A percentile compares a stretch with the other conserved stretches of the same genome.
These are phyloP conservation scores for Endoconidiophora polonica DNA, from an alignment of 2,329 filamentous ascomycete genomes.

Conservation along the genomic window DNA sequence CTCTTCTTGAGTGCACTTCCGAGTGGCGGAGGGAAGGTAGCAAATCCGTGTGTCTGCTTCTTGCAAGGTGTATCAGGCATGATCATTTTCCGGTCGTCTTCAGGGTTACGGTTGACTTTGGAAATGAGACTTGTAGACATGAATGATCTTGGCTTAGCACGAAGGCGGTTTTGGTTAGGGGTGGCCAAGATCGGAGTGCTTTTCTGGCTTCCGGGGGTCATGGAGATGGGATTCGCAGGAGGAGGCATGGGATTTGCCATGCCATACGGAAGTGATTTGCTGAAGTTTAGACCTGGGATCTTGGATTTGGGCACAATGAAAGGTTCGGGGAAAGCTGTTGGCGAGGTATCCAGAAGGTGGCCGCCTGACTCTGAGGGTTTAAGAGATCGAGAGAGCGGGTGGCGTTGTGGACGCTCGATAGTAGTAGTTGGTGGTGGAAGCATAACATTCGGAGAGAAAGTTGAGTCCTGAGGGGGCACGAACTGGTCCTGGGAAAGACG, in stretches of 20 bases:
- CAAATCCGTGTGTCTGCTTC: slow-evolving; percentile 52
- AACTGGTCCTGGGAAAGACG: slow-evolving; percentile 69
- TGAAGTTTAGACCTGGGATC: slow-evolving; percentile 16
- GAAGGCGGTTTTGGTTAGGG: slow-evolving; percentile 10
- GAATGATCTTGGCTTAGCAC: slow-evolving; percentile 30
- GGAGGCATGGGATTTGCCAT: slow-evolving; percentile 6
- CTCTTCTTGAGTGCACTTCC: slow-evolving; percentile 47
- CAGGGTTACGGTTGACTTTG: slow-evolving; percentile 75
- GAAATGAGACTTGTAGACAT: slow-evolving; percentile 90
- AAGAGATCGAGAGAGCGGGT: slow-evolving; percentile 73
- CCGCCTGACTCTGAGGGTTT: slow-evolving; percentile 76
- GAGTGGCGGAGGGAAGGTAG: slow-evolving; percentile 43
- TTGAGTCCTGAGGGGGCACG: slow-evolving; percentile 36
- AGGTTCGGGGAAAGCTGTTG: slow-evolving; percentile 12
- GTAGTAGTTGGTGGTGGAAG: slow-evolving; percentile 20
- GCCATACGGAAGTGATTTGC: slow-evolving; percentile 10
- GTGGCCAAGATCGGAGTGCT: slow-evolving; percentile 3
- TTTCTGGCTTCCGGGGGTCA: slow-evolving; percentile 18
- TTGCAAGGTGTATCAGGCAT: slow-evolving; percentile 97
- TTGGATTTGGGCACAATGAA: slow-evolving; percentile 21
- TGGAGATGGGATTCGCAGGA: slow-evolving; percentile 20
- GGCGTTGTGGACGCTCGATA: slow-evolving; percentile 38
- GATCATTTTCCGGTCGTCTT: slow-evolving; percentile 47
- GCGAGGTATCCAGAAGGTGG: slow-evolving; percentile 56
- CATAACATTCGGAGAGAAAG: slow-evolving; percentile 37